Conservation (phyloP, 495 filamentous ascomycete genomes). For the Cladorrhinum samala region DNA sequence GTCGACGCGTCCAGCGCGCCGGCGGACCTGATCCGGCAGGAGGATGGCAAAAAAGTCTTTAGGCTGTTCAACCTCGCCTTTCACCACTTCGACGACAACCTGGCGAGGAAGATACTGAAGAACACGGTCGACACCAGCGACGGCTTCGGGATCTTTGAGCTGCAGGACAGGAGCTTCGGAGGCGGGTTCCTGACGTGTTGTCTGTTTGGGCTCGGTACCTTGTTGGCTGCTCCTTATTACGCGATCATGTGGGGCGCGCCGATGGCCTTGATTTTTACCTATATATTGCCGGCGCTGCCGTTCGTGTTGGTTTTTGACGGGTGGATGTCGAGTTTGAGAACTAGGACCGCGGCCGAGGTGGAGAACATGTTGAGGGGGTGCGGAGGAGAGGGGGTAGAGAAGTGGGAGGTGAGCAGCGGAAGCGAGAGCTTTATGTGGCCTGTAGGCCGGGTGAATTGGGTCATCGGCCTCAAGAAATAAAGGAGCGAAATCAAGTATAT, state of each 20-base stretch:
- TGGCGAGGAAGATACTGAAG: constrained; percentile 51
- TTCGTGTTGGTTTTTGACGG: constrained; percentile 63
- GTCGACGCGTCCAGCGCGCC: constrained; percentile 59
- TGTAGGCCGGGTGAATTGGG: constrained; percentile 44
- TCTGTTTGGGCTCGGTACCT: constrained; percentile 48
- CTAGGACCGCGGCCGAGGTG: constrained; percentile 59
- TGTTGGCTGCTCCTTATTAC: constrained; percentile 52
- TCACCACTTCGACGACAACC: constrained; percentile 65
- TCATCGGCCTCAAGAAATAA: constrained; percentile 38
- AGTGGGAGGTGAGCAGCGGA: constrained; percentile 53
- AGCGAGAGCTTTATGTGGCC: constrained; percentile 44
- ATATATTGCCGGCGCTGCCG: constrained; percentile 57
- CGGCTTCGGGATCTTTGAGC: constrained; percentile 57
- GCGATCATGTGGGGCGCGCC: constrained; percentile 49
- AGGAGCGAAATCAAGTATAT: neutral
- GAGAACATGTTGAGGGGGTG: constrained; percentile 48
- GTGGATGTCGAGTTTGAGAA: constrained; percentile 56
- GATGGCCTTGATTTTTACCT: constrained; percentile 56
- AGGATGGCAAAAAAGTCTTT: constrained; percentile 46
- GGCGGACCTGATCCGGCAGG: constrained; percentile 32
- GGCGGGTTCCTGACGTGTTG: constrained; percentile 49
- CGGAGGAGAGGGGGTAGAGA: constrained; percentile 35
- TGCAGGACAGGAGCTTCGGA: constrained; percentile 54
- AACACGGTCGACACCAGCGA: constrained; percentile 49
- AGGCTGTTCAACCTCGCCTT: constrained; percentile 67